Base-by-base conservation (phyloP, 305 asterid species). In the Petunia hybrid region DNA sequence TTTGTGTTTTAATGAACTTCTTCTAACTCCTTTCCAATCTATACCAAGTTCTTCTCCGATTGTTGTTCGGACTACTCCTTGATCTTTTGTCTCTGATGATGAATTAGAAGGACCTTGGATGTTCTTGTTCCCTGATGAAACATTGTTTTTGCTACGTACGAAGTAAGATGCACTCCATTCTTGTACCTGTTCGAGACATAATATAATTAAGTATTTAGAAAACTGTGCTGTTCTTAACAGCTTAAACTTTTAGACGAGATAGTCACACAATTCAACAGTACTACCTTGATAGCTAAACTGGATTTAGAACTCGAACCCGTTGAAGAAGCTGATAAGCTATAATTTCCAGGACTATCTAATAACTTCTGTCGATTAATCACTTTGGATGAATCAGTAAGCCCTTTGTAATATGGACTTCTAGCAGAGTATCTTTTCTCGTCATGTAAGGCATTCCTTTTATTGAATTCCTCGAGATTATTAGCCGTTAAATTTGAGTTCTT, bases 331-430 rank as follows among this genome's bases (percentile, higher is more conserved):
- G 89, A 89, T 46, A 85, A 87, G 84, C 91, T 90, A 55, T 89
- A 91, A 70, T 89, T 83, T 1, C 92, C 92, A 2, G 90, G 92
- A 82, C 86, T 87, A 82, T 88, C 84, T 39, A 76, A 80, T 41
- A 66, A 80, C 63, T 88, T 91, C 61, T 88, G 93, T 77, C 89
- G 63, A 62, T 86, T 88, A 84, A 88, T 85, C 6, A 14, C 87
- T 2, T 87, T 90, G 12, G 93, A 85, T 60, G 82, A 90, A 81
- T 93, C 91, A 1, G 93, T 92, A 70, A 94, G 84, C 0, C 98
- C 98, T 84, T 83, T 92, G 89, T 90, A 94, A 64, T 92, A 94
- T 70, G 97, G 96, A 85, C 96, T 94, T 83, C 88, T 87, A 51
- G 78, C 64, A 46, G 77, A 84, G 45, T 69, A 56, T 65, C 80